Evolutionary conservation across 2,329 filamentous ascomycete species (phyloP).

Genomic region (Cadophora sp.): DNA sequence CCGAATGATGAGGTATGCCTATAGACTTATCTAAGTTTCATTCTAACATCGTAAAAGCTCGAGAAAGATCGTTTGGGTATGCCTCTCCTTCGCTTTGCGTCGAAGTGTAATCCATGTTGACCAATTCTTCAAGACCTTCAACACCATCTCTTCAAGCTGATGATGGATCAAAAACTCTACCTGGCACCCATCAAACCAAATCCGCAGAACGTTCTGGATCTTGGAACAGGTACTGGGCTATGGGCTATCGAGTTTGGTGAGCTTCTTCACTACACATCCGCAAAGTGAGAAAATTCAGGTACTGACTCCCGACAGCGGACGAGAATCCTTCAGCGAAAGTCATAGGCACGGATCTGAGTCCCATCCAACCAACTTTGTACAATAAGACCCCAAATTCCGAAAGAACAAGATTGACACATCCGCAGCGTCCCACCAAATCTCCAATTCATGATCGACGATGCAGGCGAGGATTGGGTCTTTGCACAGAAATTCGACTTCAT

Average conservation of each 20-base stretch:
- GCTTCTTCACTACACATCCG: neutral
- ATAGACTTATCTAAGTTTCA: neutral
- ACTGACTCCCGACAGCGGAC: conserved; percentile 31
- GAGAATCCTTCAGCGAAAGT: conserved; percentile 38
- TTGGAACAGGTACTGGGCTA: conserved; percentile 50
- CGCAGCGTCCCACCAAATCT: conserved; percentile 46
- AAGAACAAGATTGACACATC: conserved; percentile 50
- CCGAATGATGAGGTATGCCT: neutral
- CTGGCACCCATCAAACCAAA: conserved; percentile 39
- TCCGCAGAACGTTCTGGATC: conserved; percentile 46
- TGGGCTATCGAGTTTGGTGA: conserved; percentile 47
- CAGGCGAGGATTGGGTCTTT: conserved; percentile 50
- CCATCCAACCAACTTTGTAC: conserved; percentile 38
- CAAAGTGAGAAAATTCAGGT: neutral
- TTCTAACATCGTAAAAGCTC: neutral
- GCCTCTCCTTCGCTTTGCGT: neutral
- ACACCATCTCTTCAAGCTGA: conserved; percentile 34
- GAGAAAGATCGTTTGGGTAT: neutral
- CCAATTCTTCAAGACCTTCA: conserved; percentile 30
- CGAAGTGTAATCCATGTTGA: neutral
- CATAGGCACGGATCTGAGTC: conserved; percentile 42
- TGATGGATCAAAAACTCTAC: conserved; percentile 32
- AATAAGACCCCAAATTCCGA: conserved; percentile 42
- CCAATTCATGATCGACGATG: conserved; percentile 47
- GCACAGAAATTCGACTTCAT: conserved; percentile 23